phyloP scores from a whole-genome alignment of 495 filamentous ascomycete species.

The Penicillium diatomitis region DNA sequence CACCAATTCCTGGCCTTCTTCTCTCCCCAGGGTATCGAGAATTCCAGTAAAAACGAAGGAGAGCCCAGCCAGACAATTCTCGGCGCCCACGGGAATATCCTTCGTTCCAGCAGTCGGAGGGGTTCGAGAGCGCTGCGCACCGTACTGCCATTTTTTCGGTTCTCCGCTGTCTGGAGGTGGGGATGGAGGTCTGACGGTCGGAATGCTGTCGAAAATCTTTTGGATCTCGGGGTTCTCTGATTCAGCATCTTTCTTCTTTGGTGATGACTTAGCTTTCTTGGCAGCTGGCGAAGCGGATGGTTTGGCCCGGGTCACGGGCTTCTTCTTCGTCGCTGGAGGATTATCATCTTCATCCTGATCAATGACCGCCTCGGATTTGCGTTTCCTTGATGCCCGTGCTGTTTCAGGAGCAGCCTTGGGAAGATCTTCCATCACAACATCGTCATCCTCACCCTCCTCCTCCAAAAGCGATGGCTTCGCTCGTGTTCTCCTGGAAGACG shows the following conservation, averaged over 20 bases:
- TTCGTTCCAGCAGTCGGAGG: constrained; percentile 52
- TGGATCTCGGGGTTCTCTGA: constrained; percentile 59
- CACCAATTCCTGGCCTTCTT: constrained; percentile 79
- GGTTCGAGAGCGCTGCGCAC: constrained; percentile 44
- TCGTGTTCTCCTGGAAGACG: constrained; percentile 18
- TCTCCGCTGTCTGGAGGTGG: constrained; percentile 58
- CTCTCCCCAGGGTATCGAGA: constrained; percentile 65
- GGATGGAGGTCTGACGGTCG: constrained; percentile 68
- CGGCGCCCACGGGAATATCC: constrained; percentile 73
- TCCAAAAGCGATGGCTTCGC: constrained; percentile 39
- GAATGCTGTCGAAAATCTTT: constrained; percentile 81
- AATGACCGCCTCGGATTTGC: constrained; percentile 45
- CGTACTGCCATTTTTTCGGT: constrained; percentile 63
- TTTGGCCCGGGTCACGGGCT: constrained; percentile 18
- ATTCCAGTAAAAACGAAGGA: constrained; percentile 96
- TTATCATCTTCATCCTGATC: constrained; percentile 35
- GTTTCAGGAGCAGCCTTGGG: constrained; percentile 28
- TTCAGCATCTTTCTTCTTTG: constrained; percentile 53
- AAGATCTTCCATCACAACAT: constrained; percentile 40
- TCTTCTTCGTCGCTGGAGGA: constrained; percentile 12
- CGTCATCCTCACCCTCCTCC: constrained; percentile 35
- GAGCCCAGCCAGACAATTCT: constrained; percentile 88
- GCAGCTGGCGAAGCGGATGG: constrained; percentile 32
- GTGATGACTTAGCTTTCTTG: constrained; percentile 50
- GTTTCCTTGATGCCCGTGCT: constrained; percentile 20